These are phyloP conservation scores for Fraxinus floribunda DNA, from an alignment of 305 asterid genomes.

Conservation along the genomic window DNA sequence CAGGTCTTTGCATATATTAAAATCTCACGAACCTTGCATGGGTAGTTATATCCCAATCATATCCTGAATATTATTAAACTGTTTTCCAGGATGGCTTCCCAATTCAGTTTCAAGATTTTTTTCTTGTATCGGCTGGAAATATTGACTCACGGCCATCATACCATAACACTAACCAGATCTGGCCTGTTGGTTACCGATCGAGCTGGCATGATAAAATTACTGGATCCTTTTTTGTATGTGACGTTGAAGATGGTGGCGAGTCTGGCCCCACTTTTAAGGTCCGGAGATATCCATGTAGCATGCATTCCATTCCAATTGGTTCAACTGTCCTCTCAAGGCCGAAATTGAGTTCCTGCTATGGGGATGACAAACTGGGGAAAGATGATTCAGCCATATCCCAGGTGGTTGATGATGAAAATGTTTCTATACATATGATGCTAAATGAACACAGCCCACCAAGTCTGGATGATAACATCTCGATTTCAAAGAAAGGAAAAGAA, in stretches of 20 bases:
- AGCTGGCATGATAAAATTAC: constrained; percentile 95
- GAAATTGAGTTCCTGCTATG: constrained; percentile 36
- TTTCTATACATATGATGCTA: constrained; percentile 63
- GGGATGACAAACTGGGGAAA: constrained; percentile 34
- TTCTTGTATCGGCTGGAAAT: constrained; percentile 68
- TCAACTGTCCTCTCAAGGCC: constrained; percentile 61
- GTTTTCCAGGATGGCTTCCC: constrained; percentile 80
- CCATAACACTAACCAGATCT: constrained; percentile 60
- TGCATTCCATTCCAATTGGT: constrained; percentile 56
- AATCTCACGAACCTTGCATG: constrained; percentile 8
- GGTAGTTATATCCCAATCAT: constrained; percentile 10
- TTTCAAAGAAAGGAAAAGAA: constrained; percentile 36
- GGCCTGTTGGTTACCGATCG: constrained; percentile 90
- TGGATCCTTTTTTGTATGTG: constrained; percentile 84
- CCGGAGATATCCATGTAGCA: constrained; percentile 76
- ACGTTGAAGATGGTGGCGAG: constrained; percentile 84
- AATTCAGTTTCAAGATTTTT: constrained; percentile 82
- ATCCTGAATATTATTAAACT: constrained; percentile 14
- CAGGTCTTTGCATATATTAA: neutral
- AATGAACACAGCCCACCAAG: constrained; percentile 67
- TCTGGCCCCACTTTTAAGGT: constrained; percentile 74
- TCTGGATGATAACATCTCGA: constrained; percentile 45
- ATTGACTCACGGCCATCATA: constrained; percentile 76
- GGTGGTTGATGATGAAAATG: constrained; percentile 62
- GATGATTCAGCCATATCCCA: constrained; percentile 39